phyloP scores from a whole-genome alignment of 1,284 basidiomycete species.

The Ustilago trichophora region DNA sequence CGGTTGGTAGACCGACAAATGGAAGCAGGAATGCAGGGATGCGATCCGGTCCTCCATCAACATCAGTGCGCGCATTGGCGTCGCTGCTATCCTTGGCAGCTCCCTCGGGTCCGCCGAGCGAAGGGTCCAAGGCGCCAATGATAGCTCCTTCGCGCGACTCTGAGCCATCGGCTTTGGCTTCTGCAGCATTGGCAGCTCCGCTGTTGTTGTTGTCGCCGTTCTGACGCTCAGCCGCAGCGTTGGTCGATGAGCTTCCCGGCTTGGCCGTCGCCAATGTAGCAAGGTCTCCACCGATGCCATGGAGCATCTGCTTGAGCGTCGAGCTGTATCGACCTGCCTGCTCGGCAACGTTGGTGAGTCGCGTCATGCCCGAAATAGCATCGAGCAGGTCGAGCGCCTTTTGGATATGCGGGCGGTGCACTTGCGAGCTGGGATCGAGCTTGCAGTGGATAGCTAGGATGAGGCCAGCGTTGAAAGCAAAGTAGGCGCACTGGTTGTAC shows the following conservation, averaged over 20 bases:
- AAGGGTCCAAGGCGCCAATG: conserved; percentile 29
- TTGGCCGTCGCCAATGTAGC: conserved; percentile 26
- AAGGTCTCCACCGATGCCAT: conserved; percentile 34
- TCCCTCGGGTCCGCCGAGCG: conserved; percentile 17
- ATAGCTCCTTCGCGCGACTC: conserved; percentile 13
- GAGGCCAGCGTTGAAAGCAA: conserved; percentile 52
- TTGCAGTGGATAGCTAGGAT: conserved; percentile 53
- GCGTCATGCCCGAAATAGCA: conserved; percentile 29
- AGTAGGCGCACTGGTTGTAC: conserved; percentile 50
- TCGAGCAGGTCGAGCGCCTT: conserved; percentile 51
- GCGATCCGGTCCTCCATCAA: conserved; percentile 32
- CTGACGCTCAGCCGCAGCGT: conserved; percentile 6
- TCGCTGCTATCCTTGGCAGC: conserved; percentile 8
- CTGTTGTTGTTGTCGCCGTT: conserved; percentile 10
- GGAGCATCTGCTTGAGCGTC: conserved; percentile 52
- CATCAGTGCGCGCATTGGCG: conserved; percentile 14
- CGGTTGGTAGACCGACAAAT: conserved; percentile 45
- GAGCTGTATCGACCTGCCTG: conserved; percentile 54
- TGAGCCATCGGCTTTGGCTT: conserved; percentile 3
- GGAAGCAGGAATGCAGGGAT: conserved; percentile 43
- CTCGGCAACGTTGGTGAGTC: conserved; percentile 51
- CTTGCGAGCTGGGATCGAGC: conserved; percentile 38
- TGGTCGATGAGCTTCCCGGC: conserved; percentile 3
- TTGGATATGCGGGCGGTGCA: conserved; percentile 53
- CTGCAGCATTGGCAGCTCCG: not conserved